Evolutionary conservation across 179 eudicot species (phyloP), one percentile per base, ranked within the genome.

Genomic region (Amaranthus tricolor): DNA sequence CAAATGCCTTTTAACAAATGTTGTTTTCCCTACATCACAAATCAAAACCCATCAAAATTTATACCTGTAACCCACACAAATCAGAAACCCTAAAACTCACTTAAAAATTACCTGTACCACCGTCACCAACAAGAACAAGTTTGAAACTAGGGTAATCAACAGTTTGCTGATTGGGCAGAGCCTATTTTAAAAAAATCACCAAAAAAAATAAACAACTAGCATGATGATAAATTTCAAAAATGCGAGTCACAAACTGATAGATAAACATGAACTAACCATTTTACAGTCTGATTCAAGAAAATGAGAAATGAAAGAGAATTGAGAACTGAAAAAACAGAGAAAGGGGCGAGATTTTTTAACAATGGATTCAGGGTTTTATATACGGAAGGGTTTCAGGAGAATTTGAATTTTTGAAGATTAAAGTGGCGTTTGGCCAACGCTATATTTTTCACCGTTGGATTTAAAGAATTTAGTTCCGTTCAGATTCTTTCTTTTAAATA

Each of bases 61-160:
- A 68, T 31, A 68, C 2, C 47, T 8, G 40, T 31, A 31, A 4
- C 40, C 40, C 40, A 31, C 40, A 31, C 1, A 31, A 31, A 31
- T 31, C 40, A 2, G 40, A 31, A 31, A 31, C 40, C 40, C 40
- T 31, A 31, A 31, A 31, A 31, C 40, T 31, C 40, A 31, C 40
- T 31, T 2, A 31, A 31, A 31, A 48, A 60, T 20, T 86, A 88
- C 90, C 90, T 63, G 90, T 87, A 53, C 92, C 90, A 40, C 92
- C 92, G 54, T 88, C 92, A 66, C 92, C 92, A 60, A 86, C 92
- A 61, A 88, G 86, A 16, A 88, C 90, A 47, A 88, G 92, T 87
- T 88, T 88, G 62, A 88, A 88, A 83, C 88, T 88, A 0, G 90
- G 90, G 65, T 87, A 87, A 21, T 82, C 78, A 9, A 88, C 92